Base-by-base conservation (phyloP, 805 yeast genomes). In the Cyberlindnera mrakii region DNA sequence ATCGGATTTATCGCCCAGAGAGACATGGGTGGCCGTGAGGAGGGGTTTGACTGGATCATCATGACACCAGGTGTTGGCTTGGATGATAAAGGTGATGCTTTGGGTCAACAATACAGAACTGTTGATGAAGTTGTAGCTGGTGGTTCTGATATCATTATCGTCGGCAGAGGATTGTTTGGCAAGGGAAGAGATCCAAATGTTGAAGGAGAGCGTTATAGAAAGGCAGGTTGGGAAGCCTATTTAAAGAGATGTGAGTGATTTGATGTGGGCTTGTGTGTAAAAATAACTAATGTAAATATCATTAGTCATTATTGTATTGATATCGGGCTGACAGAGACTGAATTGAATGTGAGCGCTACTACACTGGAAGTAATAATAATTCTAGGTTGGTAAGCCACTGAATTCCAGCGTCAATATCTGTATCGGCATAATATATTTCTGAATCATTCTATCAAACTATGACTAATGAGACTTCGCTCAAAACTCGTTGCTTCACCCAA, bases 31-130 rank as follows among this genome's bases (percentile, higher is more conserved):
- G 90, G 89, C 14, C 72, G 75, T 35, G 82, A 75, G 3, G 93
- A 82, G 55, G 93, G 91, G 1, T 90, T 85, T 57, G 99, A 93
- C 66, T 93, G 97, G 96, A 66, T 93, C 33, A 78, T 90, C 45
- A 82, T 93, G 93, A 91, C 99, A 1, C 99, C 99, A 0, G 99
- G 99, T 48, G 99, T 93, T 33, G 98, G 98, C 3, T 74, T 93
- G 41, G 99, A 91, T 60, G 98, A 91, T 60, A 93, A 84, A 63
- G 97, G 98, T 14, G 99, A 93, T 62, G 78, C 82, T 1, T 73
- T 93, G 48, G 99, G 99, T 19, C 99, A 93, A 65, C 98, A 93
- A 66, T 93, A 93, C 65, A 77, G 99, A 63, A 80, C 96, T 5
- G 98, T 91, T 4, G 78, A 78, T 50, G 87, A 85, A 47, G 99